Evolutionary conservation across 202 grass and related monocot species (phyloP), one percentile per base, ranked within the genome.

Genomic region (Brachypodium distachyon): DNA sequence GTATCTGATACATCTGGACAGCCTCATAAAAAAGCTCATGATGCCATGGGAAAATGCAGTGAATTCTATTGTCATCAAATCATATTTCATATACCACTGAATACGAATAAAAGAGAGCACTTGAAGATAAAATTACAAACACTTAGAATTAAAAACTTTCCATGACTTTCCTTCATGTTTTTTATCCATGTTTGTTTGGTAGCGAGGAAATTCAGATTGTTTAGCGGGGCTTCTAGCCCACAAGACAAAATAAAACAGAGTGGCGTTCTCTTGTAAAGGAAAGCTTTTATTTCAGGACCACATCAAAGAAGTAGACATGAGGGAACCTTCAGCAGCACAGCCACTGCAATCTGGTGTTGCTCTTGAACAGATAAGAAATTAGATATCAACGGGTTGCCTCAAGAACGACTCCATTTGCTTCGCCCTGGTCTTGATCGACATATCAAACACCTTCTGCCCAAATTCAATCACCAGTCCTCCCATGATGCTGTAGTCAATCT

Each of bases 371-470:
- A 72, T 63, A 79, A 19, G 27, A 4, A 40, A 48, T 87, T 78
- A 96, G 14, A 89, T 60, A n/a, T 96, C 47, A 67, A 96, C 48
- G 33, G 96, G 96, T 59, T 93, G 89, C 72, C 91, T 87, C 89
- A 93, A 92, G 87, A 85, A 78, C 0, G 81, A 59, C 78, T 99
- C 96, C 96, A 99, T 99, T 84, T 99, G 96, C 80, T 89, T 99
- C 1, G 85, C 96, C 84, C 89, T 92, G 6, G 91, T 95, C 85
- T 47, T 99, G 74, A 92, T 99, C 19, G 96, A 99, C 84, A 95
- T 89, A 67, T 95, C 89, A 25, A 99, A 87, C 28, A 99, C 92
- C 81, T 76, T 92, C 75, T 92, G 85, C 3, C 64, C 74, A 14
- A 95, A 95, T 71, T 99, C 85, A 68, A 99, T 82, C 74, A 99